These are phyloP conservation scores for Pelagomonas calceolata DNA, from an alignment of 108 stramenopile genomes.

Conservation along the genomic window DNA sequence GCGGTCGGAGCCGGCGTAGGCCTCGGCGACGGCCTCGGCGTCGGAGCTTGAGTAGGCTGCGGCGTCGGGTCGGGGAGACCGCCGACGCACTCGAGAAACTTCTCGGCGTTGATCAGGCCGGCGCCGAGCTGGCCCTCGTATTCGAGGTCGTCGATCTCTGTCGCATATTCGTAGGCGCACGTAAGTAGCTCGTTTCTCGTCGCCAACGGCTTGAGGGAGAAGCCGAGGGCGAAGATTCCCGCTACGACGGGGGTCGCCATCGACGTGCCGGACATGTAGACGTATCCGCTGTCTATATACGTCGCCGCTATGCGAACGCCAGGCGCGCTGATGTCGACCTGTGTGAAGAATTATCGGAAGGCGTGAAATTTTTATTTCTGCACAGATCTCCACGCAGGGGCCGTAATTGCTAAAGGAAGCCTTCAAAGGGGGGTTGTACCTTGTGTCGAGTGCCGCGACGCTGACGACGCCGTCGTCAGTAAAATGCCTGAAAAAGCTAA, in stretches of 20 bases:
- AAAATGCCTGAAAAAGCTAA: too few relatives aligned
- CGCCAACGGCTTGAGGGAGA: neutral
- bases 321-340: conserved; percentile 17
- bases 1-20: too few relatives aligned
- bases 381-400: too few relatives aligned
- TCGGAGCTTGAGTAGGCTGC: too few relatives aligned
- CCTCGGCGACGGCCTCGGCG: too few relatives aligned
- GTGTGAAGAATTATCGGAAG: too few relatives aligned
- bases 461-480: too few relatives aligned
- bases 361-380: too few relatives aligned
- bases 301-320: conserved; percentile 11
- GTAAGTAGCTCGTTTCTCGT: neutral
- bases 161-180: neutral
- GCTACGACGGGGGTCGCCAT: conserved; percentile 23
- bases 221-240: neutral
- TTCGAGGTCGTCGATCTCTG: neutral
- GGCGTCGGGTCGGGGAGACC: too few relatives aligned
- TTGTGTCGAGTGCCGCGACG: too few relatives aligned
- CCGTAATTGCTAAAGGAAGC: too few relatives aligned
- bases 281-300: neutral
- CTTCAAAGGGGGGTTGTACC: too few relatives aligned
- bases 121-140: neutral
- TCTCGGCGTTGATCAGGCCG: neutral
- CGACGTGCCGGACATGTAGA: conserved; percentile 14
- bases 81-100: neutral